These are phyloP conservation scores for Botryotinia narcissicola DNA, from an alignment of 2,329 filamentous ascomycete genomes.

Conservation along the genomic window DNA sequence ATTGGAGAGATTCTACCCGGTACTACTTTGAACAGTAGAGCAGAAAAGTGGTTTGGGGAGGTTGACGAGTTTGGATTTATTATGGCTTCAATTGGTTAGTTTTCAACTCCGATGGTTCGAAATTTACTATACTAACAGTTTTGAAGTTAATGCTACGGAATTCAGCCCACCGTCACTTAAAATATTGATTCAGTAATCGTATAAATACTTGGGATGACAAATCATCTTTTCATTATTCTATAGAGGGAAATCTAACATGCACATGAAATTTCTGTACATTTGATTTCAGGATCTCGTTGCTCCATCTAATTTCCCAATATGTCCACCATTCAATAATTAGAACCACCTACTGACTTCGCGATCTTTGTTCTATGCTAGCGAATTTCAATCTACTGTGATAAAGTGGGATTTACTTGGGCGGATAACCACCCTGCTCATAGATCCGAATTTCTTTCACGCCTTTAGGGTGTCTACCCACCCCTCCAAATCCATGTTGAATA, in stretches of 20 bases:
- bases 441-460: not conserved
- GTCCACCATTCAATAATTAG: not conserved
- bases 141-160: not conserved
- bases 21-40: not conserved
- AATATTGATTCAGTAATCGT: not conserved
- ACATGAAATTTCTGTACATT: not conserved
- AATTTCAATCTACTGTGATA: not conserved
- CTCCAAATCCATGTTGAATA: not conserved
- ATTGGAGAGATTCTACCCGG: not conserved
- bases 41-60: not conserved
- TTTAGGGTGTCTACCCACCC: not conserved
- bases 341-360: not conserved
- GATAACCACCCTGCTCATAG: not conserved
- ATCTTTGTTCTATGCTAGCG: not conserved
- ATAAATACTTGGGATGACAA: not conserved
- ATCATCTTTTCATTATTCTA: not conserved
- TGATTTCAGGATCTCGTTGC: not conserved
- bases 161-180: not conserved
- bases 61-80: not conserved
- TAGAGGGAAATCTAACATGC: not conserved
- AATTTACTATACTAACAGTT: not conserved
- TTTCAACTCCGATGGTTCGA: fast-evolving
- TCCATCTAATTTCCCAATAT: not conserved
- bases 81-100: not conserved
- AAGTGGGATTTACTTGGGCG: not conserved